Conservation (phyloP, 495 filamentous ascomycete species). For the Xylaria flabelliformis region DNA sequence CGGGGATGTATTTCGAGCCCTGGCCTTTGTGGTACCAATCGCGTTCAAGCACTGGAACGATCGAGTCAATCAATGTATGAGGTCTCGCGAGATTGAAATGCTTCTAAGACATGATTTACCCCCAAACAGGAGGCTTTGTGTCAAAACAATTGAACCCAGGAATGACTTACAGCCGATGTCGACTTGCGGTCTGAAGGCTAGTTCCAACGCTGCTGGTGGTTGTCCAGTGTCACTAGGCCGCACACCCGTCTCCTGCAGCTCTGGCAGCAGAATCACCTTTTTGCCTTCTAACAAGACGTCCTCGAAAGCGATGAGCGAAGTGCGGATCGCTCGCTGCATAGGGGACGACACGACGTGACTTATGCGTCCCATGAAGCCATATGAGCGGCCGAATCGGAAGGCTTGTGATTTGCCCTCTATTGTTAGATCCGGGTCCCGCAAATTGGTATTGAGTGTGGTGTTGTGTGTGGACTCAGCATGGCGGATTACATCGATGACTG, state of each 20-base stretch:
- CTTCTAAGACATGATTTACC: neutral
- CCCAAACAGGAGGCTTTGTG: neutral
- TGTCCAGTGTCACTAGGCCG: conserved; percentile 73
- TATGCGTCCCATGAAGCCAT: conserved; percentile 62
- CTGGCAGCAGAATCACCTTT: conserved; percentile 31
- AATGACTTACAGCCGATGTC: conserved; percentile 33
- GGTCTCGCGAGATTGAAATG: neutral
- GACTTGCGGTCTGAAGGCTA: conserved; percentile 55
- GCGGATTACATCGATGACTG: conserved; percentile 52
- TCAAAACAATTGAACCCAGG: neutral
- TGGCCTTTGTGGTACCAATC: conserved; percentile 70
- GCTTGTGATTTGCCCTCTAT: conserved; percentile 67
- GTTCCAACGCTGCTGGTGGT: conserved; percentile 49
- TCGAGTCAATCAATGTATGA: neutral
- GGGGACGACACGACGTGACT: conserved; percentile 73
- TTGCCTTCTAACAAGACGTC: conserved; percentile 28
- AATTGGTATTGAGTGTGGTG: conserved; percentile 61
- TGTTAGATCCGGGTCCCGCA: conserved; percentile 70
- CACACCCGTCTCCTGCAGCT: conserved; percentile 38
- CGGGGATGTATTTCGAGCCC: conserved; percentile 57
- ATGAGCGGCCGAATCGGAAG: conserved; percentile 60
- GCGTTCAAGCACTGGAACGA: conserved; percentile 44
- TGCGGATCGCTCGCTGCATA: conserved; percentile 74
- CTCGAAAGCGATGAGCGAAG: conserved; percentile 66
- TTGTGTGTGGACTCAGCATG: conserved; percentile 71